Evolutionary conservation across 1,139 yeast genomes (phyloP), one percentile per base, ranked within the genome.

Genomic region (Tardiomyces blankii): DNA sequence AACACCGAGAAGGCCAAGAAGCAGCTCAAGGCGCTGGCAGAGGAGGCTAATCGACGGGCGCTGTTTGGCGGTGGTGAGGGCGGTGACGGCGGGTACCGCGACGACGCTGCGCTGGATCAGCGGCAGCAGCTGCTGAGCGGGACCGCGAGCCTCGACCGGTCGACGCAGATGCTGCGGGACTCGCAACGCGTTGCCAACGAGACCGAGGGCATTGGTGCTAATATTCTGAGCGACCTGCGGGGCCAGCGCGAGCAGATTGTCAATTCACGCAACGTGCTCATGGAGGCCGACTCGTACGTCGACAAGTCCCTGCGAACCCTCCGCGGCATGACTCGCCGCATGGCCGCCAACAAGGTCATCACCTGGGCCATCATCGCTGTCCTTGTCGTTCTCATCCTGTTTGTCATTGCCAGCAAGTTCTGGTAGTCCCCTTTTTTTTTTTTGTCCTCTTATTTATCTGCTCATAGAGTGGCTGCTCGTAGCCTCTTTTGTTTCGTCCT

Each of bases 331-430:
- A 83, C 96, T 28, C 75, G 97, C 64, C 53, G 98, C 58, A 74
- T 91, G 72, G 89, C 94, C n/a, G 94, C 97, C 3, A 93, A 93
- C 66, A 83, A 88, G 64, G 74, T 89, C 56, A 86, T 93, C 51
- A 88, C 95, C 49, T 87, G 88, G 58, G 95, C 95, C n/a, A 91
- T 93, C 49, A 91, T 93, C 49, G 95, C 85, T 2, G 89, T 91
- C 14, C 74, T 93, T 58, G 79, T 91, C 6, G 62, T 91, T 48
- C 73, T 93, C 57, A 93, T 93, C 48, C 70, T 91, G 52, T 72
- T 93, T 54, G 96, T 89, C 21, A 72, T 91, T 52, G 88, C 86
- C 46, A 82, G 91, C 61, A 91, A 91, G 65, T 87, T 91, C 63
- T 76, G 82, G 77, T 83, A 56, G 25, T 4, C 25, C 25, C 25